Conservation (phyloP, 1,284 basidiomycete genomes). For the Ceratorhiza oryzae-sativae region DNA sequence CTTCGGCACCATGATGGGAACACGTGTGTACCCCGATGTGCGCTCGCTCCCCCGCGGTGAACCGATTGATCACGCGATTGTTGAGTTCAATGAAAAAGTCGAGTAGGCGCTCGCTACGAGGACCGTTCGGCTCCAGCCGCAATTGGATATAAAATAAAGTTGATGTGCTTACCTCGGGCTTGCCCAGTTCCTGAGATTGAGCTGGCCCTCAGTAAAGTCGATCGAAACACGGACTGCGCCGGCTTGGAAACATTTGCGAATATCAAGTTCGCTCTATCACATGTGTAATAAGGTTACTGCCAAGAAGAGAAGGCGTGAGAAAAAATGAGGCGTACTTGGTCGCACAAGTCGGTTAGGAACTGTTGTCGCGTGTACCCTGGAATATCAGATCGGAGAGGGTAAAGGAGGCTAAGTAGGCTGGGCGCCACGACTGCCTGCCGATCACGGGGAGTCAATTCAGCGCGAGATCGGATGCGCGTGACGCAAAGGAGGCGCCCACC, state of each 20-base stretch:
- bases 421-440: conserved; percentile 45
- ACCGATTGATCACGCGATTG: conserved; percentile 45
- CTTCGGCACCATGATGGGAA: conserved; percentile 31
- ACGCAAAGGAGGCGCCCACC: not conserved
- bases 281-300: not conserved
- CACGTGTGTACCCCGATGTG: conserved; percentile 46
- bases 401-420: conserved; percentile 44
- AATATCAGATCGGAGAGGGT: conserved; percentile 44
- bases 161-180: conserved; percentile 25
- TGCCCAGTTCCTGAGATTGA: conserved; percentile 42
- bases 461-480: conserved; percentile 5
- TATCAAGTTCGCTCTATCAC: conserved; percentile 44
- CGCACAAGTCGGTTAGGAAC: conserved; percentile 44
- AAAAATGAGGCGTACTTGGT: conserved; percentile 9
- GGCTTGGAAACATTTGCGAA: conserved; percentile 44
- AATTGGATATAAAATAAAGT: conserved; percentile 22
- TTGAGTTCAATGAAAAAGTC: conserved; percentile 46
- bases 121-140: not conserved
- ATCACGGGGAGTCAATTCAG: not conserved
- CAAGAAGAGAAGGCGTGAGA: too few species aligned
- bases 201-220: conserved; percentile 46
- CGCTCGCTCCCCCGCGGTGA: conserved; percentile 44
- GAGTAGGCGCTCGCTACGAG: conserved; percentile 39
- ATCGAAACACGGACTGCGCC: conserved; percentile 45
- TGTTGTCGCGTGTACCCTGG: conserved; percentile 43